Base-by-base conservation (phyloP, 495 filamentous ascomycete species). In the Lepraria neglecta region DNA sequence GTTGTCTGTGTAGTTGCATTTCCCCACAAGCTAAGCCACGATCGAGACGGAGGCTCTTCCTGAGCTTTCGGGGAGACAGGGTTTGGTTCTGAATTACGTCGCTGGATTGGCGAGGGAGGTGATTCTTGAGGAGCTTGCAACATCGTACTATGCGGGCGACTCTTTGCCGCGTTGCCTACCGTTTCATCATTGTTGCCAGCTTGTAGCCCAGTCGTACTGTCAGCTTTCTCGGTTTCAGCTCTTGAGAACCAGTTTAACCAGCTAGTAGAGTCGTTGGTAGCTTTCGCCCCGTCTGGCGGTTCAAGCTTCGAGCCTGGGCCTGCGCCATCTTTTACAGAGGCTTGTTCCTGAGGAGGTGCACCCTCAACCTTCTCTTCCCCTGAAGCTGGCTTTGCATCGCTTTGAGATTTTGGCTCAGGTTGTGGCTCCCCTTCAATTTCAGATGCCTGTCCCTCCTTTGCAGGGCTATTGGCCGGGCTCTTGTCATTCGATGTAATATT, bases 1-100 rank as follows among this genome's bases (percentile, higher is more conserved):
- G 21, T 35, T 33, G 27, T 55, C 38, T 27, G 51, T 10, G 52
- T 46, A 15, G 56, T 64, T 31, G 45, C 35, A 15, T 64, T 67
- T 5, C 61, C 58, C 82, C 82, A 84, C 28, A 78, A 71, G 14
- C 78, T 76, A 63, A 84, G 76, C 80, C 80, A 83, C 24, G 74
- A 81, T 28, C 74, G 64, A 35, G 78, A 60, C 40, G n/a, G 62
- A 43, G 55, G 64, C 44, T 62, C 53, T 58, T 70, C 56, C 15
- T 55, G 27, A 11, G 33, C 17, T 19, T 24, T 46, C 52, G 60
- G 44, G 30, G 63, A 57, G n/a, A 38, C 47, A 42, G 61, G 45
- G 30, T 38, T 63, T 64, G 4, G 67, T 24, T 66, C 60, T 40
- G 64, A 66, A 7, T 59, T 59, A 35, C 64, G 55, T 21, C 64